phyloP scores from a whole-genome alignment of 306 rosid species.

The Dalbergia oliveri region DNA sequence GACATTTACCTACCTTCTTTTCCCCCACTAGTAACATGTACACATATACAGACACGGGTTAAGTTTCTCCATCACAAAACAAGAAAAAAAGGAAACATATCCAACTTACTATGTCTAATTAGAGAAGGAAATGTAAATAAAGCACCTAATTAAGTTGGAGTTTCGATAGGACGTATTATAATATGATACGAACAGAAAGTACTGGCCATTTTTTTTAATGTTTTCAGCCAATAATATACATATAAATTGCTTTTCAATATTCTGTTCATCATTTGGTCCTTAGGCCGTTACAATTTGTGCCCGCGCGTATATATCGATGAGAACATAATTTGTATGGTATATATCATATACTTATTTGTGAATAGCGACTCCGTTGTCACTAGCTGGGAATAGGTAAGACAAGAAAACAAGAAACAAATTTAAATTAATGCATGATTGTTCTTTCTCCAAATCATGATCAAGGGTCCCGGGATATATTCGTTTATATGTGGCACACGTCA shows the following conservation, averaged over 20 bases:
- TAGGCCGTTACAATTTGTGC: conserved; percentile 14
- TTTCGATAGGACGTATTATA: background rate
- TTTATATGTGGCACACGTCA: conserved; percentile 18
- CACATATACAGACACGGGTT: background rate
- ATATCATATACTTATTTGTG: conserved; percentile 15
- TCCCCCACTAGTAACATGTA: conserved; percentile 7
- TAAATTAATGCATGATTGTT: conserved; percentile 45
- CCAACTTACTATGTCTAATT: conserved; percentile 28
- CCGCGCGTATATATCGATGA: conserved; percentile 42
- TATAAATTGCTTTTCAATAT: background rate
- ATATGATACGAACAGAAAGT: conserved; percentile 5
- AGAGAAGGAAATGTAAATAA: background rate
- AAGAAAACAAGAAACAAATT: conserved; percentile 37
- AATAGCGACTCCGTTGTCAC: conserved; percentile 36
- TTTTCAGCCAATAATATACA: too few relatives aligned
- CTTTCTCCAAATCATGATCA: conserved; percentile 39
- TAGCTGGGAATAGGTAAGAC: conserved; percentile 46
- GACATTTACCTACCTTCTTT: conserved; percentile 14
- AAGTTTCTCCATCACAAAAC: background rate
- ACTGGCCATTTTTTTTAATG: background rate
- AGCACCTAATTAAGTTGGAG: background rate
- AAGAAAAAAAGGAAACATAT: conserved; percentile 3
- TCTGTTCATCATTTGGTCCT: conserved; percentile 19
- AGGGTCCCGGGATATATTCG: conserved; percentile 42
- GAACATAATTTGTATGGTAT: conserved; percentile 26